Evolutionary conservation across 805 yeast species (phyloP), one percentile per base, ranked within the genome.

Genomic region (Candida pseudoglaebosa): DNA sequence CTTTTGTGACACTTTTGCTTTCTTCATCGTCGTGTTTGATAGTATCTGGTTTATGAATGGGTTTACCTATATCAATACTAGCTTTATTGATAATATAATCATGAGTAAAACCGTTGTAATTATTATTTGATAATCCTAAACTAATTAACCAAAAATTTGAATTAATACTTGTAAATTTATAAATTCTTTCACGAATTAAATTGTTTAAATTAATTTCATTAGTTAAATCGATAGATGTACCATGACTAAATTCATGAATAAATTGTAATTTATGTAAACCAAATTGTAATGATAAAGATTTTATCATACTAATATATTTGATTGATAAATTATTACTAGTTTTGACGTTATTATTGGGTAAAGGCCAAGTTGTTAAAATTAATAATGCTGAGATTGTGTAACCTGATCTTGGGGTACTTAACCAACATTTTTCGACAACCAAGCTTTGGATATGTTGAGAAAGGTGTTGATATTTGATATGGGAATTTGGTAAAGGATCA

Each of bases 301-400:
- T 67, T 65, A 65, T 61, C 22, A 64, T 53, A 14, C 70, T 59
- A 16, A 64, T 48, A 44, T 61, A 67, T 42, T 64, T 66, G 36
- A 67, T 45, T 2, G 68, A 54, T 20, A 60, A 45, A 43, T 61
- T 56, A 42, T 66, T 68, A 14, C 44, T 48, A 17, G 50, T 42
- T 26, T 50, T 54, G 22, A 56, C 54, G 22, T 54, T 41, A 14
- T 46, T 38, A 22, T 48, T 50, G 4, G 71, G 73, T 22, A 69
- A 53, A 14, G 73, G 71, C 74, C 74, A 69, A 4, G 71, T 65
- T 6, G 73, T 67, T 38, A 69, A 56, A n/a, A 69, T 56, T 31
- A 67, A 50, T 28, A 69, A 56, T 4, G 72, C 57, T 15, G 63
- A 54, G 28, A 69, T 46, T 2, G 63, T 59, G 44, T 63, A 65